phyloP scores from a whole-genome alignment of 805 yeast genomes.

The Grigorovia jiainica region DNA sequence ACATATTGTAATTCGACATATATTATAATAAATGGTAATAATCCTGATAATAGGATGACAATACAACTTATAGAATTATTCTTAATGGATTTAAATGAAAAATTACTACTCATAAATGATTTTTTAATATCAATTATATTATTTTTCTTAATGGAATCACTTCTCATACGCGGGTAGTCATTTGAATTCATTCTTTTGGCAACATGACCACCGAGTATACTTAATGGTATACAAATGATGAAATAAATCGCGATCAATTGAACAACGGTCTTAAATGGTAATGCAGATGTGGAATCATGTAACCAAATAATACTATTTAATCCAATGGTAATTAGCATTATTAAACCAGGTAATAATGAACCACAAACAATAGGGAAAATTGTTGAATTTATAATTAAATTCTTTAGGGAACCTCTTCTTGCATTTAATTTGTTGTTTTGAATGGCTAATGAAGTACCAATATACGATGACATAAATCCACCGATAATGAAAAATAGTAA shows the following conservation, averaged over 20 bases:
- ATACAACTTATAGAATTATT: conserved; percentile 4
- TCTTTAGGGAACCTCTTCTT: conserved; percentile 4
- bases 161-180: conserved; percentile 3
- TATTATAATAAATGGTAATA: conserved; percentile 72
- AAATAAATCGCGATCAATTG: conserved; percentile 51
- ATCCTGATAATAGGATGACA: conserved; percentile 35
- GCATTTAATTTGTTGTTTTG: conserved; percentile 3
- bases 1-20: conserved; percentile 68
- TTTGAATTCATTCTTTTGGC: conserved; percentile 7
- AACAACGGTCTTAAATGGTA: conserved; percentile 70
- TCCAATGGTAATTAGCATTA: conserved; percentile 41
- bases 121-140: not conserved
- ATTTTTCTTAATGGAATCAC: conserved; percentile 3
- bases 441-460: conserved; percentile 45
- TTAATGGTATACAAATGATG: conserved; percentile 63
- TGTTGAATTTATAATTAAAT: conserved; percentile 1
- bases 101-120: not conserved
- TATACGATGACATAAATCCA: conserved; percentile 66
- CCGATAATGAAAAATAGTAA: conserved; percentile 53
- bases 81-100: not conserved
- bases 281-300: conserved; percentile 60
- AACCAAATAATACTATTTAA: conserved; percentile 70
- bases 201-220: conserved; percentile 54
- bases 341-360: conserved; percentile 37
- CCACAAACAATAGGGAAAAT: conserved; percentile 37